phyloP scores from a whole-genome alignment of 129 eudicot genomes.

The Heracleum sosnowskyi region DNA sequence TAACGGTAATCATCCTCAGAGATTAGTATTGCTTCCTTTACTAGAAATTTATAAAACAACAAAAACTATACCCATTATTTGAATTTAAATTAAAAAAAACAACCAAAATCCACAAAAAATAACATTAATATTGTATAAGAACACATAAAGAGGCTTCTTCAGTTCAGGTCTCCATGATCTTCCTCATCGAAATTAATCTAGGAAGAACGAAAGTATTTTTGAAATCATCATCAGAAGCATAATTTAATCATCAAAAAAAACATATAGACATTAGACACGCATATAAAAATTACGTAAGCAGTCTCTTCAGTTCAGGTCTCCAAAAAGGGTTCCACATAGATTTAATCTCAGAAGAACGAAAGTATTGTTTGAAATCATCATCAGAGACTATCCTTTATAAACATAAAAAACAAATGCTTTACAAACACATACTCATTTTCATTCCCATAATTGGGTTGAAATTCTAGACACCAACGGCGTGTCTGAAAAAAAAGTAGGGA shows the following conservation, averaged over 20 bases:
- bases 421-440: no score
- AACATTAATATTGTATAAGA: no score
- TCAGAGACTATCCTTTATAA: not conserved
- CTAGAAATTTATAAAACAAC: no score
- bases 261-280: not conserved
- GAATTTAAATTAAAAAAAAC: no score
- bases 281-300: not conserved
- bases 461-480: no score
- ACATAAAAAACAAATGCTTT: no score
- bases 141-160: not conserved
- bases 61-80: no score
- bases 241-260: no score
- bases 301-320: conserved; percentile 6
- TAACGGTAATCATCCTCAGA: not conserved
- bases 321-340: not conserved
- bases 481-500: no score
- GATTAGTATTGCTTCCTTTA: not conserved
- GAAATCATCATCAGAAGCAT: conserved; percentile 2
- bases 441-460: no score
- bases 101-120: no score
- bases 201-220: conserved; percentile 1
- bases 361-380: not conserved
- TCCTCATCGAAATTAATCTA: not conserved
- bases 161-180: conserved; percentile 1
- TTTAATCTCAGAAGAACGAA: not conserved